Conservation (phyloP, 129 eudicot species). For the carrot (Daucus carota) region DH1_v3.0 NC_030385.2:2944501-2945000, state of each 20-base stretch:
- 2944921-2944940: slow-evolving; percentile 37
- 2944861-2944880: slow-evolving; percentile 19
- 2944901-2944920: neutral
- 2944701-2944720: neutral
- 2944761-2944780: neutral
- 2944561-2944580: neutral
- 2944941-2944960: slow-evolving; percentile 50
- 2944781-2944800: no score
- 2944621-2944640: neutral
- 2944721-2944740: neutral
- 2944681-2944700: neutral
- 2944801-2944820: no score
- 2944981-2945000: slow-evolving; percentile 40
- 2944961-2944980: slow-evolving; percentile 58
- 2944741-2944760: neutral
- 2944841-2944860: no score
- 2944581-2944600: neutral
- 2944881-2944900: neutral
- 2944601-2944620: neutral
- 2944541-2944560: neutral
- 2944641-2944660: neutral
- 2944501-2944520: no score
- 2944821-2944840: no score
- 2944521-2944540: no score
- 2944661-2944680: neutral